Base-by-base conservation (phyloP, 768 basidiomycete genomes). In the Albatrellus ellisii region DNA sequence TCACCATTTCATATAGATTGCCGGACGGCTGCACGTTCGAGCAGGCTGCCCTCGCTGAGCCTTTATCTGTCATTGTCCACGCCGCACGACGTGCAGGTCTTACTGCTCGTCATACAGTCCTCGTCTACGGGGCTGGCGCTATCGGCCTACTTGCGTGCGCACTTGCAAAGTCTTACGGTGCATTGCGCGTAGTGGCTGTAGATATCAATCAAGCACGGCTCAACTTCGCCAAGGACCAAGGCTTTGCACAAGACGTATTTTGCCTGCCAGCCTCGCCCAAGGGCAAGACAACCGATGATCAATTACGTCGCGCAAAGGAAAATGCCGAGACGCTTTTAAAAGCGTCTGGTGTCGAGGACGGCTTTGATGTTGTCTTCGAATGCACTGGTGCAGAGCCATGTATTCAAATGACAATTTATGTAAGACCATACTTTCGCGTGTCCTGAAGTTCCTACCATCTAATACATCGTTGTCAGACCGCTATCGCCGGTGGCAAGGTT, bases 381-480 rank as follows among this genome's bases (percentile, higher is more conserved):
- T 98, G 92, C 62, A 91, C 90, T 10, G 92, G 92, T 47, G 89
- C 88, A 2, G 90, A 94, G 59, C 69, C 77, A 26, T 88, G 85
- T 56, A 88, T 94, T 56, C 89, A 94, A 57, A 79, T 87, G 76
- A 80, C 85, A 39, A 71, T 92, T 47, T 76, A 85, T 63, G 88
- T 91, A 64, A 69, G 88, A 70, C 20, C 39, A 48, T 49, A 49
- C 43, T 32, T 26, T 49, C 34, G 20, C 17, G 22, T 33, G 28
- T 37, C 28, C 32, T 42, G 20, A 37, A 5, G 35, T 25, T 34
- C 42, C 39, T 39, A 27, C 46, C 22, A 26, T 44, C 37, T 47
- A 38, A 45, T 47, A 44, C 41, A 38, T 33, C 26, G 38, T 44
- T 31, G 40, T 26, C 58, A 90, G 88, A 75, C 79, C 52, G 88